Evolutionary conservation across 148 eudicot genomes (phyloP).

Genomic region (Amaranthus hypochondriacus): DNA sequence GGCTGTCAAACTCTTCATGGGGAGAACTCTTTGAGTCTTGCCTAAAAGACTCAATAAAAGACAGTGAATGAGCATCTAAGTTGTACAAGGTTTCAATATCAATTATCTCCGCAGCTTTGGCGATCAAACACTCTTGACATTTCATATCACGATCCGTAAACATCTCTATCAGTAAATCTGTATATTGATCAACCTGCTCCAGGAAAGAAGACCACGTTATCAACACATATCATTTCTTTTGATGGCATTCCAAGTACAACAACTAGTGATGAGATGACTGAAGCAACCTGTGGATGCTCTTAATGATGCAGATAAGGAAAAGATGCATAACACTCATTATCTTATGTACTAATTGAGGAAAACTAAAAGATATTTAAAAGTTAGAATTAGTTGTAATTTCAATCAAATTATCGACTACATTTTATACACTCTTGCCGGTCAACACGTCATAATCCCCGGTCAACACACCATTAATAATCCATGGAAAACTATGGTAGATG

Average conservation of each 20-base stretch:
- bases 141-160: neutral
- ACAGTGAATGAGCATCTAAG: too few species aligned
- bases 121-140: neutral
- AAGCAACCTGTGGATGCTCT: neutral
- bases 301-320: neutral
- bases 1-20: too few species aligned
- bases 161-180: neutral
- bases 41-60: too few species aligned
- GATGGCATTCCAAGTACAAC: neutral
- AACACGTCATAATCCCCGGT: too few species aligned
- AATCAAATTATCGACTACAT: neutral
- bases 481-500: too few species aligned
- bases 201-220: neutral
- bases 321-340: neutral
- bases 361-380: neutral
- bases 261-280: neutral
- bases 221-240: neutral
- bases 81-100: too few species aligned
- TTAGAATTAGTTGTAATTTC: neutral
- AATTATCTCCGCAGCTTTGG: neutral
- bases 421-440: too few species aligned
- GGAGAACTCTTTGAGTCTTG: too few species aligned
- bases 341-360: neutral
- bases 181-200: neutral
- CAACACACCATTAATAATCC: too few species aligned